phyloP scores from a whole-genome alignment of 441 rosid genomes.

The Pelargonium fulgidum region DNA sequence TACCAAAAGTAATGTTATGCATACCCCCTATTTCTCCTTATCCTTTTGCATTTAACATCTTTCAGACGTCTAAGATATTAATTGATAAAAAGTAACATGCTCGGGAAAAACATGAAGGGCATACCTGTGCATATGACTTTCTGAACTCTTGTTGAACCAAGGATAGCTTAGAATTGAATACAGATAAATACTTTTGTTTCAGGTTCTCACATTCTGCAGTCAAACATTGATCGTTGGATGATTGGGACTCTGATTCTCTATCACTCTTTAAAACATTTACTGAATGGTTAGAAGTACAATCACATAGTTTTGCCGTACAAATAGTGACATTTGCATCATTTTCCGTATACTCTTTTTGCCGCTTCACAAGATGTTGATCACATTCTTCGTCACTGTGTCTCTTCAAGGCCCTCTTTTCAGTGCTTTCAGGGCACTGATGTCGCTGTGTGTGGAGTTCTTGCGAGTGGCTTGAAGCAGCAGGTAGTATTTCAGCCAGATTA shows the following conservation, averaged over 20 bases:
- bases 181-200: constrained; percentile 65
- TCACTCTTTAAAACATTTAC: constrained; percentile 28
- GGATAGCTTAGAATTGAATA: constrained; percentile 51
- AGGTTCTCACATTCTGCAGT: constrained; percentile 46
- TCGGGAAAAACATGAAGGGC: constrained; percentile 5
- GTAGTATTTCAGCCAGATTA: constrained; percentile 75
- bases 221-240: constrained; percentile 33
- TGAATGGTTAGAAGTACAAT: constrained; percentile 17
- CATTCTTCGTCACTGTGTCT: constrained; percentile 26
- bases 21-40: constrained; percentile 1
- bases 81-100: constrained; percentile 5
- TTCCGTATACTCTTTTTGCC: constrained; percentile 35
- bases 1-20: not conserved
- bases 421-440: constrained; percentile 29
- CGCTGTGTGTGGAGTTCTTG: constrained; percentile 29
- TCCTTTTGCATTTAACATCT: not conserved
- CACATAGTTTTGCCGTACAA: constrained; percentile 24
- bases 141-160: constrained; percentile 68
- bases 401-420: constrained; percentile 32
- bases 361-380: constrained; percentile 39
- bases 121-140: constrained; percentile 63
- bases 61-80: not conserved
- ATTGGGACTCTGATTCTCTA: constrained; percentile 28
- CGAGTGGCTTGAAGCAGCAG: constrained; percentile 30
- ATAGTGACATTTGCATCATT: constrained; percentile 26